phyloP scores from a whole-genome alignment of 1,284 basidiomycete genomes.

The Heterobasidion occidentale region DNA sequence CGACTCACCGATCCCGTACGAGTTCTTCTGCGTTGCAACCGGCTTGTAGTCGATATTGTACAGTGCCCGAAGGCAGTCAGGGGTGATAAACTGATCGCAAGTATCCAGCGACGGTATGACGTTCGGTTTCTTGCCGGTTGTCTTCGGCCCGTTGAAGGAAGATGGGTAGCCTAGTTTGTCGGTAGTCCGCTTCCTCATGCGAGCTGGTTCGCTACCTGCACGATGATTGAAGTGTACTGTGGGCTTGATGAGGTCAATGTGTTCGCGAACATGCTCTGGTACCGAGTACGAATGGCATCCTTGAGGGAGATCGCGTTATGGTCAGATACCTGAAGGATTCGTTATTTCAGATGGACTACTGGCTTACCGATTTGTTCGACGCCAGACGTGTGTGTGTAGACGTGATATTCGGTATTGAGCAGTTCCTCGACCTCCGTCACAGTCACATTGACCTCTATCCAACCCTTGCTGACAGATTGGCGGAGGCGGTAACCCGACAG shows the following conservation, averaged over 20 bases:
- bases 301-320: conserved; percentile 1
- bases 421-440: conserved; percentile 32
- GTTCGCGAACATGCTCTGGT: conserved; percentile 27
- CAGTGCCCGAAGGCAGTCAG: conserved; percentile 36
- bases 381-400: conserved; percentile 30
- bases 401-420: conserved; percentile 28
- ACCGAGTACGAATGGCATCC: conserved; percentile 33
- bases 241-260: conserved; percentile 37
- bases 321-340: not conserved
- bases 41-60: conserved; percentile 39
- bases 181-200: conserved; percentile 10
- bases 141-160: conserved; percentile 25
- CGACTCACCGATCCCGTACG: conserved; percentile 38
- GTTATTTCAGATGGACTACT: not conserved
- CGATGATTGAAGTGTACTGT: conserved; percentile 32
- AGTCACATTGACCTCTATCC: conserved; percentile 33
- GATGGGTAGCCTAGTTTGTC: conserved; percentile 24
- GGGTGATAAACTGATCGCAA: conserved; percentile 32
- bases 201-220: conserved; percentile 2
- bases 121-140: conserved; percentile 21
- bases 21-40: conserved; percentile 30
- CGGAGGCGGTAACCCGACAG: conserved; percentile 22
- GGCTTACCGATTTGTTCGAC: conserved; percentile 29
- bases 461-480: conserved; percentile 26
- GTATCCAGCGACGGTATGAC: conserved; percentile 9